A percentile compares a stretch with the other conserved stretches of the same genome.
phyloP scores from a whole-genome alignment of 495 filamentous ascomycete species.

The Trichoderma reesei region DNA sequence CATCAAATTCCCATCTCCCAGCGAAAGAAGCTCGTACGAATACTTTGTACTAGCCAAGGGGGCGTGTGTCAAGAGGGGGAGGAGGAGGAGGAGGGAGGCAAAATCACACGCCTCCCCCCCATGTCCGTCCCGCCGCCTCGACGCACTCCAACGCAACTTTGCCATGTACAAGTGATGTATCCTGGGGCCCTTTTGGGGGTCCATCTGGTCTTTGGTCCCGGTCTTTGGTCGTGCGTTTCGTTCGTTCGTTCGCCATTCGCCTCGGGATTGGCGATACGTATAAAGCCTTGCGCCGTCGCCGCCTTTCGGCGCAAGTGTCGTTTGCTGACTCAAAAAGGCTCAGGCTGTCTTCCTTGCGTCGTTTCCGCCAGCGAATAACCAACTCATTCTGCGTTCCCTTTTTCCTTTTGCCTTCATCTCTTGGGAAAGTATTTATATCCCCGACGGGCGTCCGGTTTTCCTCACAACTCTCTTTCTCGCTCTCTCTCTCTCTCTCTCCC shows the following conservation, averaged over 20 bases:
- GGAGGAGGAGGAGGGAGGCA: neutral
- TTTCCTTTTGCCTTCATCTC: no score
- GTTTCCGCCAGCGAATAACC: neutral
- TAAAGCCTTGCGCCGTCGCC: conserved; percentile 7
- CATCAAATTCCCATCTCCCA: neutral
- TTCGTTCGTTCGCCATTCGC: neutral
- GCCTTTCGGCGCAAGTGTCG: neutral
- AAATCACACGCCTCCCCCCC: neutral
- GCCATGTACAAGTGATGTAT: no score
- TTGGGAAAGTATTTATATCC: no score
- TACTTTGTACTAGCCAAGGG: no score
- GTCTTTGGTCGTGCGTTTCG: neutral
- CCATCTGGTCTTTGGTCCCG: neutral
- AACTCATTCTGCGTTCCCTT: no score
- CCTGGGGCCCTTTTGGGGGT: no score
- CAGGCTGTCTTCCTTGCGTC: neutral
- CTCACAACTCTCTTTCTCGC: conserved; percentile 6
- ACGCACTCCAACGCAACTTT: no score
- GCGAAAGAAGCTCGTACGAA: no score
- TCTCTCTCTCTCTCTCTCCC: neutral
- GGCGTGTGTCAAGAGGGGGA: no score
- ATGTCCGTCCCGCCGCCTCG: no score
- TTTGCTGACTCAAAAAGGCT: conserved; percentile 1
- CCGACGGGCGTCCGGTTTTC: no score
- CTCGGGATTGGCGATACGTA: no score